Evolutionary conservation across 257 asterid genomes (phyloP).

Genomic region (Solanum ossicruentum): DNA sequence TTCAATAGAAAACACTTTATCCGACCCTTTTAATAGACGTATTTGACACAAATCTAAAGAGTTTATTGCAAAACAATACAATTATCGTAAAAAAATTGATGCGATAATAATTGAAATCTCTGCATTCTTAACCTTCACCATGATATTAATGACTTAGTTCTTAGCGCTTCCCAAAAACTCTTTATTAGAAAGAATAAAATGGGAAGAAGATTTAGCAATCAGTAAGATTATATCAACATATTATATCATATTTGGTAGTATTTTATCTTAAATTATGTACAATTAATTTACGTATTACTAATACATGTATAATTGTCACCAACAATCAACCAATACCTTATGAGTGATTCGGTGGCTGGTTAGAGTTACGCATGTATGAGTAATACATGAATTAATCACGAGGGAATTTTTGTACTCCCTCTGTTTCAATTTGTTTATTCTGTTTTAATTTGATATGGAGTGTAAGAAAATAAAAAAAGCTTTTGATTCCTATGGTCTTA

Average conservation of each 20-base stretch:
- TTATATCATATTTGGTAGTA: neutral
- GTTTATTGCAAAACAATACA: neutral
- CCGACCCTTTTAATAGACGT: neutral
- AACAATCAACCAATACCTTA: neutral
- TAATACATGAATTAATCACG: neutral
- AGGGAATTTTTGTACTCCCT: too few relatives aligned
- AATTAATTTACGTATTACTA: neutral
- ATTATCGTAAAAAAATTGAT: neutral
- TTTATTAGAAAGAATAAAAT: too few relatives aligned
- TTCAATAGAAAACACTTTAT: neutral
- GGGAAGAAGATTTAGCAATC: too few relatives aligned
- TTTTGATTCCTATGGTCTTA: too few relatives aligned
- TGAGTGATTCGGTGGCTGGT: neutral
- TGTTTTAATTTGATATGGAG: too few relatives aligned
- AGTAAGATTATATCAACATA: neutral
- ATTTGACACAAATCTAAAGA: neutral
- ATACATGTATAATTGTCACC: neutral
- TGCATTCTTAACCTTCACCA: neutral
- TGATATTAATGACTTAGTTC: neutral
- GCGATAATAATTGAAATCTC: neutral
- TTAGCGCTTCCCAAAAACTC: neutral
- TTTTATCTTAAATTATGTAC: neutral
- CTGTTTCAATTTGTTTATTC: too few relatives aligned
- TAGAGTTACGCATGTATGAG: neutral
- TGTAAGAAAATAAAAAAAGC: too few relatives aligned